Percentiles rank a stretch among this genome's conserved stretches.
phyloP scores from a whole-genome alignment of 192 early-diverging fungal genomes.

The Gorgonomyces haynaldii region DNA sequence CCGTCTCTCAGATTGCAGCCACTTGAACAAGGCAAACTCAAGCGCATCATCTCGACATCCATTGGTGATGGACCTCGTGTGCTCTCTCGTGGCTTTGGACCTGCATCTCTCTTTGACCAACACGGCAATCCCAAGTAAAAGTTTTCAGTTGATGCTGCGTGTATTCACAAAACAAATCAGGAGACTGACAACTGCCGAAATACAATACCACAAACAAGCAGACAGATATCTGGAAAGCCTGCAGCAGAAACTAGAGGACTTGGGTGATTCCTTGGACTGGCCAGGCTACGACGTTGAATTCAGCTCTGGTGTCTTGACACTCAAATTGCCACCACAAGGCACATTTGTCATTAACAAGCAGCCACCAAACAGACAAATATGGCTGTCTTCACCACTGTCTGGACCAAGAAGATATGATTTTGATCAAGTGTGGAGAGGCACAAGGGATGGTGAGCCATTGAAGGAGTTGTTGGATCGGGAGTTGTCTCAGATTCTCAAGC shows the following conservation, averaged over 20 bases:
- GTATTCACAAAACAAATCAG: too few relatives aligned
- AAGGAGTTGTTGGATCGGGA: slow-evolving; percentile 58
- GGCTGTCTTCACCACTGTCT: slow-evolving; percentile 81
- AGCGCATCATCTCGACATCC: slow-evolving; percentile 79
- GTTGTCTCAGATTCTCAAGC: slow-evolving; percentile 24
- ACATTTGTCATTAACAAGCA: slow-evolving; percentile 98
- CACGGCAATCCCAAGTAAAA: too few relatives aligned
- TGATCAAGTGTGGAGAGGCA: slow-evolving; percentile 61
- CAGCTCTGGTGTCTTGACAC: slow-evolving; percentile 74
- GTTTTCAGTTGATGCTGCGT: too few relatives aligned
- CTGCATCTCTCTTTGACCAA: too few relatives aligned
- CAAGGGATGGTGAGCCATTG: slow-evolving; percentile 55
- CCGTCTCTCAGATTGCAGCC: slow-evolving; percentile 10
- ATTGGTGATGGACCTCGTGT: slow-evolving; percentile 90
- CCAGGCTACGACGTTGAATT: slow-evolving; percentile 72
- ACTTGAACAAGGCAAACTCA: slow-evolving; percentile 54
- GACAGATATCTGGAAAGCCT: slow-evolving; percentile 46
- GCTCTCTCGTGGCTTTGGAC: too few relatives aligned
- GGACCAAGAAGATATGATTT: slow-evolving; percentile 83
- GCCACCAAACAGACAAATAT: slow-evolving; percentile 95
- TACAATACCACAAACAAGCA: slow-evolving; percentile 6
- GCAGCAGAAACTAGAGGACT: slow-evolving; percentile 59
- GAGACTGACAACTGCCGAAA: background rate
- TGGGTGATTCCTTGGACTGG: slow-evolving; percentile 58
- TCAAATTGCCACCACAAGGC: slow-evolving; percentile 60